Conservation (phyloP, 164 flowering plant genomes). For the Houttuynia cordata region DNA sequence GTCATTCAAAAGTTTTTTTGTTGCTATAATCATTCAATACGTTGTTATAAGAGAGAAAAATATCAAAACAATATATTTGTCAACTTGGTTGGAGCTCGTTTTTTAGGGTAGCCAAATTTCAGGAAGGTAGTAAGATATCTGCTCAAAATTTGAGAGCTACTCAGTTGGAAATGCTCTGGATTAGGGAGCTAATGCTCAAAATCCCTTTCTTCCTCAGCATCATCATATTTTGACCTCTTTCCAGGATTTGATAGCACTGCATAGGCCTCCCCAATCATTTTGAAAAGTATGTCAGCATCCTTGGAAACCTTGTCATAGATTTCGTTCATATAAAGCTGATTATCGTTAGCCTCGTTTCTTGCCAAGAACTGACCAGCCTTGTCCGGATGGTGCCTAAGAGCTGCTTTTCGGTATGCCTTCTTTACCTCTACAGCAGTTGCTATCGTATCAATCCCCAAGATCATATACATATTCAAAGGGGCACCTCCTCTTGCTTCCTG, state of each 20-base stretch:
- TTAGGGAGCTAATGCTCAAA: too few relatives aligned
- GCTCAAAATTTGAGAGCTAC: too few relatives aligned
- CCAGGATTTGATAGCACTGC: slow-evolving; percentile 69
- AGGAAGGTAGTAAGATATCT: too few relatives aligned
- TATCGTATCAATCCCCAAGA: slow-evolving; percentile 71
- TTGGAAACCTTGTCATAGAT: slow-evolving; percentile 52
- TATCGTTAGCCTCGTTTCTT: slow-evolving; percentile 69
- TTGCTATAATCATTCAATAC: too few relatives aligned
- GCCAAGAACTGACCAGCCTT: slow-evolving; percentile 87
- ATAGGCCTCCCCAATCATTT: too few relatives aligned
- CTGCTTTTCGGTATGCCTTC: slow-evolving; percentile 85
- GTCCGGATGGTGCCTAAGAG: slow-evolving; percentile 92
- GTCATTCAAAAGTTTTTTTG: too few relatives aligned
- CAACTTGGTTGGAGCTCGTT: too few relatives aligned
- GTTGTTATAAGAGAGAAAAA: too few relatives aligned
- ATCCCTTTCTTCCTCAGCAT: too few relatives aligned
- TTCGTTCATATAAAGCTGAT: slow-evolving; percentile 70
- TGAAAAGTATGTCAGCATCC: slow-evolving; percentile 91
- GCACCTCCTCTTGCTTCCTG: slow-evolving; percentile 53
- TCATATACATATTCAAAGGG: slow-evolving; percentile 63
- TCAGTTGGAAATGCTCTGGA: slow-evolving; percentile 11
- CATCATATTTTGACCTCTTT: too few relatives aligned
- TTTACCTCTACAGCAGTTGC: slow-evolving; percentile 27
- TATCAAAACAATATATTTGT: too few relatives aligned
- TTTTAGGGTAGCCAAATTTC: too few relatives aligned